Conservation (phyloP, 202 grass and related monocot genomes). For the Digitaria exilis region DNA sequence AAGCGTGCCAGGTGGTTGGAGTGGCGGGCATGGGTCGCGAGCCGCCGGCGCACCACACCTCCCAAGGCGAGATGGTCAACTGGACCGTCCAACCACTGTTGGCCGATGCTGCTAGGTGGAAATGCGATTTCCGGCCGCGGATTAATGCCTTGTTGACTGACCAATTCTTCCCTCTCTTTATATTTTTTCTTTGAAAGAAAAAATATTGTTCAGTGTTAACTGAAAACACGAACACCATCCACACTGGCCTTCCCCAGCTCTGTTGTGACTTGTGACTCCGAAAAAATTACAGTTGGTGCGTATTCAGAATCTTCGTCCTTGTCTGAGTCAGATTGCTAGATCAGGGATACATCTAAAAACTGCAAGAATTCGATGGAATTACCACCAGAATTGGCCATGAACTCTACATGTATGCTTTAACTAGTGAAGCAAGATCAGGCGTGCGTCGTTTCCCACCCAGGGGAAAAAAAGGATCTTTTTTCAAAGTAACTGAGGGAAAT, state of each 20-base stretch:
- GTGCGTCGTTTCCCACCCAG: not conserved
- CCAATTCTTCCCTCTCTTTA: not conserved
- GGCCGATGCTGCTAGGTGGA: slow-evolving; percentile 13
- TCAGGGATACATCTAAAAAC: slow-evolving; percentile 28
- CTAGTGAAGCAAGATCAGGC: slow-evolving; percentile 14
- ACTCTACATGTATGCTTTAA: not conserved
- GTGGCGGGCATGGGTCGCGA: slow-evolving; percentile 26
- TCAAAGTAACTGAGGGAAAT: not conserved
- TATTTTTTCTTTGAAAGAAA: too few species aligned
- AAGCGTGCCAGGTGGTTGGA: slow-evolving; percentile 34
- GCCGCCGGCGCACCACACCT: slow-evolving; percentile 35
- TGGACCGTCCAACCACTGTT: slow-evolving; percentile 29
- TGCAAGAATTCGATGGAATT: slow-evolving; percentile 19
- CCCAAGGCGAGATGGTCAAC: slow-evolving; percentile 43
- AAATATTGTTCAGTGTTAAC: too few species aligned
- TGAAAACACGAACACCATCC: not conserved
- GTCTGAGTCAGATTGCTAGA: slow-evolving; percentile 2
- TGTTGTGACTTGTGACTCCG: too few species aligned
- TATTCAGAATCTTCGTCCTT: not conserved
- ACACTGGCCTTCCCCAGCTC: too few species aligned
- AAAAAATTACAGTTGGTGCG: not conserved
- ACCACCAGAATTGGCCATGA: not conserved
- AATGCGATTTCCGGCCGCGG: slow-evolving; percentile 22
- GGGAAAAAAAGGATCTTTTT: not conserved
- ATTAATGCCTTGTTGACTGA: slow-evolving; percentile 29